Evolutionary conservation across 148 eudicot species (phyloP), one percentile per base, ranked within the genome.

Genomic region (Euryodendron excelsum): DNA sequence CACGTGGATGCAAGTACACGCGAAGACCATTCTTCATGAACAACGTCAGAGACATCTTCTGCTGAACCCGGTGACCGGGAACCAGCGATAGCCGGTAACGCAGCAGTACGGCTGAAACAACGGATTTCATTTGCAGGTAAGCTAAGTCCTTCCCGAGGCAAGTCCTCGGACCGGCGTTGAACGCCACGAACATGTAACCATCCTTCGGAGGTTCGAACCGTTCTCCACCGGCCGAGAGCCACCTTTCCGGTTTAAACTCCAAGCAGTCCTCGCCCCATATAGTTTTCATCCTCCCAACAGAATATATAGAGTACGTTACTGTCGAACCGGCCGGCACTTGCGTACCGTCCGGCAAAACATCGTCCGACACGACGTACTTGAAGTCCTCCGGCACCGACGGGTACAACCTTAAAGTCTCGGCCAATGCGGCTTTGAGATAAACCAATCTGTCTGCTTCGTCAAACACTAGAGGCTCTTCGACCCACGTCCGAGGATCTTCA

Each of bases 151-250:
- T 94, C 58, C 97, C 98, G 41, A 94, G 66, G 55, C 98, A 94
- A 72, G 92, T 94, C 83, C 98, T 90, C n/a, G 98, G 97, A 11
- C 98, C 98, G 4, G 87, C 98, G 80, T 94, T 92, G 63, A 94
- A 94, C 1, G 98, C 98, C 76, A 92, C 91, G 66, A 94, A 94
- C 81, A 81, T 89, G 66, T 90, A 94, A 71, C 88, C 93, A 52
- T 94, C 98, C 45, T 89, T 87, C 0, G 92, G 94, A 45, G 86
- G 79, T 74, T 91, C 97, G 61, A 94, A 92, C 82, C 87, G 82
- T 83, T 86, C 86, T 3, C 74, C 68, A 0, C 52, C 50, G 59
- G 73, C 74, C 81, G 88, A 73, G 23, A 94, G 64, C 98, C 98
- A 94, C 67, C 98, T 82, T 77, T 94, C 98, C 18, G 97, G 98